phyloP scores from a whole-genome alignment of 345 rosid genomes.

The Mallotus nudiflorus region DNA sequence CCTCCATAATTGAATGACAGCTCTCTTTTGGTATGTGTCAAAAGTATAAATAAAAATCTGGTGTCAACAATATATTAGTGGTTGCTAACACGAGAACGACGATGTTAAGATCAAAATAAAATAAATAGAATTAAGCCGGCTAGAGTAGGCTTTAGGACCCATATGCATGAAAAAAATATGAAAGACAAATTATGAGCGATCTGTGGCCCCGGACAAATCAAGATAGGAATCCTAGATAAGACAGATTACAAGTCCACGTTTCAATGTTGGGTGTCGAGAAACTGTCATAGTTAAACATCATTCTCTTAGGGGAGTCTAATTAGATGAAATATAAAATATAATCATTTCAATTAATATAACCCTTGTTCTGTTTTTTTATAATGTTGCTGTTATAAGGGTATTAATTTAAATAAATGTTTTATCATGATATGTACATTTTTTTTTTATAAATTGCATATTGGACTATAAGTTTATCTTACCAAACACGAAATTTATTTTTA shows the following conservation, averaged over 20 bases:
- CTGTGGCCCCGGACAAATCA: too few species aligned
- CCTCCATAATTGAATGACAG: slow-evolving; percentile 30
- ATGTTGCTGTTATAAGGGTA: neutral
- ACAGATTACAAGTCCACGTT: slow-evolving; percentile 12
- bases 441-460: neutral
- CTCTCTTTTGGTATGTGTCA: too few species aligned
- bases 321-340: neutral
- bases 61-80: neutral
- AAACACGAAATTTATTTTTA: too few species aligned
- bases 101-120: neutral
- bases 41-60: neutral
- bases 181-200: too few species aligned
- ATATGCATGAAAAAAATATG: neutral
- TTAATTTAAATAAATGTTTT: neutral
- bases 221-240: neutral
- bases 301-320: neutral
- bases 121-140: slow-evolving; percentile 17
- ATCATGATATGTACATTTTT: neutral
- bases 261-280: neutral
- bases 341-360: neutral
- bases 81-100: neutral
- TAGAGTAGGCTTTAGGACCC: neutral
- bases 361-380: neutral
- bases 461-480: neutral
- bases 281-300: slow-evolving; percentile 7